Conservation (phyloP, 257 asterid genomes). For the Echium plantagineum region DNA sequence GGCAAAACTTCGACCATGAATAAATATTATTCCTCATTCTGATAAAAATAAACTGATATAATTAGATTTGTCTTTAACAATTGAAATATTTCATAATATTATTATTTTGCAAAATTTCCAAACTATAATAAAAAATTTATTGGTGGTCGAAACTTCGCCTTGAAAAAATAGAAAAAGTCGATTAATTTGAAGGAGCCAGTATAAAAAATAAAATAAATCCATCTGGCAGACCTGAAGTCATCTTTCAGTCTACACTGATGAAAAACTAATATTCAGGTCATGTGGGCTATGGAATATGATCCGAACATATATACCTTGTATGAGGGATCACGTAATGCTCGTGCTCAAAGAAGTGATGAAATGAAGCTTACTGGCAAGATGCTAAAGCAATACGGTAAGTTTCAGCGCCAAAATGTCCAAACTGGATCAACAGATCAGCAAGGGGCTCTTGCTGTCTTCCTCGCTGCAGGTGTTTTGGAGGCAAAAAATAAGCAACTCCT, state of each 20-base stretch:
- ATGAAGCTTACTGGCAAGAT: constrained; percentile 33
- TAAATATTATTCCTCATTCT: too few relatives aligned
- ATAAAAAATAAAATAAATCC: too few relatives aligned
- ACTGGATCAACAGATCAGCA: constrained; percentile 68
- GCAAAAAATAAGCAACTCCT: constrained; percentile 66
- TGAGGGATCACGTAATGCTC: constrained; percentile 40
- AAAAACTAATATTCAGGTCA: constrained; percentile 34
- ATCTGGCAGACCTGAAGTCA: neutral
- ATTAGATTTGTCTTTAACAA: too few relatives aligned
- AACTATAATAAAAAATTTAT: too few relatives aligned
- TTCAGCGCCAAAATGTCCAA: constrained; percentile 64
- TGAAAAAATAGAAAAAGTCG: too few relatives aligned
- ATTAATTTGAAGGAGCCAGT: too few relatives aligned
- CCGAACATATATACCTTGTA: constrained; percentile 55
- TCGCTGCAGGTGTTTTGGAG: constrained; percentile 90
- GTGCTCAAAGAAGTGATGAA: constrained; percentile 20
- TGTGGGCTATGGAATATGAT: constrained; percentile 99
- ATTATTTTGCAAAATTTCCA: too few relatives aligned
- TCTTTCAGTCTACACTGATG: neutral
- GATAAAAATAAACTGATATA: too few relatives aligned
- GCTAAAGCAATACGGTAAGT: constrained; percentile 76
- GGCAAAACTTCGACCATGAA: too few relatives aligned
- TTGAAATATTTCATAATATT: too few relatives aligned
- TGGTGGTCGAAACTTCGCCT: too few relatives aligned
- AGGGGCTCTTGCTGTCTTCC: constrained; percentile 76